Evolutionary conservation across 352 stramenopile species (phyloP).

Genomic region (Pythium vanterpoolii): DNA sequence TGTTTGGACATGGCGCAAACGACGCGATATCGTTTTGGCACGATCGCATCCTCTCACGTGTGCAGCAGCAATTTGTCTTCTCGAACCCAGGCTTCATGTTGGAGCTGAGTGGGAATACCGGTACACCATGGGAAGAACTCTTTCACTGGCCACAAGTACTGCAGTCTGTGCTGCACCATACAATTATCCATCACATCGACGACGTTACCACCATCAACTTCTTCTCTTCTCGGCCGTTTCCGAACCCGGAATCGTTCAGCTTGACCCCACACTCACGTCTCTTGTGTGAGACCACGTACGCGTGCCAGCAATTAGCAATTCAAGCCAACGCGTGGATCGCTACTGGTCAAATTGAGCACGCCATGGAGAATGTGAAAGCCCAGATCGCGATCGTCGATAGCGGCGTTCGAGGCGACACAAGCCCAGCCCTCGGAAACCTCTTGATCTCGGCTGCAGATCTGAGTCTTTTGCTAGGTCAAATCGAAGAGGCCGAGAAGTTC

Average conservation of each 20-base stretch:
- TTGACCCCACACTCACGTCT: background rate
- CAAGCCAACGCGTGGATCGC: background rate
- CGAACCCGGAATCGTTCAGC: background rate
- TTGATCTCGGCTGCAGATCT: conserved; percentile 3
- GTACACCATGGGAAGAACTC: conserved; percentile 21
- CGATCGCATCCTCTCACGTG: conserved; percentile 45
- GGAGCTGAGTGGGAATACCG: background rate
- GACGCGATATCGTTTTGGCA: conserved; percentile 45
- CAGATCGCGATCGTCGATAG: conserved; percentile 3
- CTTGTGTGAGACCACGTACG: conserved; percentile 4
- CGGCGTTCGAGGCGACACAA: background rate
- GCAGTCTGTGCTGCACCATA: conserved; percentile 41
- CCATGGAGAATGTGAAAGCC: background rate
- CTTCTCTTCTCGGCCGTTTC: background rate
- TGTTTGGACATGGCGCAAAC: conserved; percentile 28
- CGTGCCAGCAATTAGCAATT: background rate
- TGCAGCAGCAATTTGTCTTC: conserved; percentile 40
- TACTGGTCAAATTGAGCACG: background rate
- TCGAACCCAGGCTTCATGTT: background rate
- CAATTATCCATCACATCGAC: conserved; percentile 20
- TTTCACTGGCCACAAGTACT: conserved; percentile 57
- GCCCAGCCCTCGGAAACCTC: background rate
- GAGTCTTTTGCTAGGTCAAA: conserved; percentile 28
- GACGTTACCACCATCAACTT: conserved; percentile 27
- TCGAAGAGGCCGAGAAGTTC: conserved; percentile 16